A percentile compares a stretch with the other conserved stretches of the same genome.
These are phyloP conservation scores for Sarocladium strictum DNA, from an alignment of 2,329 filamentous ascomycete species.

Conservation along the genomic window DNA sequence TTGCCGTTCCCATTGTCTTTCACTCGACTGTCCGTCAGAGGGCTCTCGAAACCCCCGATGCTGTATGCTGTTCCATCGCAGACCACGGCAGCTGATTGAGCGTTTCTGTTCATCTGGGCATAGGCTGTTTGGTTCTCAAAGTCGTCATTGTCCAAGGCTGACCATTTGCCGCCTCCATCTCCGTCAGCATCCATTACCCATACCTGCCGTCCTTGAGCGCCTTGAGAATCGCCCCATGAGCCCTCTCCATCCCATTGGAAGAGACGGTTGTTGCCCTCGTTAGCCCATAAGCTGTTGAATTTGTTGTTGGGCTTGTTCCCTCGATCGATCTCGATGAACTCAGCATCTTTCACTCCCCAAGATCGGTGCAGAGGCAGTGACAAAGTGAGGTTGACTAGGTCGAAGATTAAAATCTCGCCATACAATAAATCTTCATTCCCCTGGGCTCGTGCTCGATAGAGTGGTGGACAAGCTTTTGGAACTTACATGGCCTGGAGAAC, in stretches of 20 bases:
- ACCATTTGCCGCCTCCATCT: not conserved
- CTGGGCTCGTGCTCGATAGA: no score
- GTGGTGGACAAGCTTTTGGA: not conserved
- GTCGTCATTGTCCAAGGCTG: no score
- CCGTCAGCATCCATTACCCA: not conserved
- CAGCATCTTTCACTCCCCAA: not conserved
- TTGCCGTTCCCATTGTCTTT: not conserved
- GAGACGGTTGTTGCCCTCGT: not conserved
- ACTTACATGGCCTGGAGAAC: not conserved
- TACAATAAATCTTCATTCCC: no score
- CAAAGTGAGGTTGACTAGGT: not conserved
- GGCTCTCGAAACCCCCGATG: not conserved
- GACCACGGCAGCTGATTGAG: not conserved
- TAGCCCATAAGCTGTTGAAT: not conserved
- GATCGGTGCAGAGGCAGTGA: not conserved
- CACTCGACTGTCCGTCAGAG: not conserved
- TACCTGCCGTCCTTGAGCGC: not conserved
- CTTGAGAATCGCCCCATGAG: not conserved
- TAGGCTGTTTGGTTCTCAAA: not conserved
- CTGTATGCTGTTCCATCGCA: not conserved
- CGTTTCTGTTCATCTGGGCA: not conserved
- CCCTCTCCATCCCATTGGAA: not conserved
- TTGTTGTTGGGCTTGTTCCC: not conserved
- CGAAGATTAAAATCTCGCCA: not conserved
- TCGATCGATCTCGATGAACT: not conserved